Evolutionary conservation across 495 filamentous ascomycete genomes (phyloP).

Genomic region (Aspergillus funiculosus): DNA sequence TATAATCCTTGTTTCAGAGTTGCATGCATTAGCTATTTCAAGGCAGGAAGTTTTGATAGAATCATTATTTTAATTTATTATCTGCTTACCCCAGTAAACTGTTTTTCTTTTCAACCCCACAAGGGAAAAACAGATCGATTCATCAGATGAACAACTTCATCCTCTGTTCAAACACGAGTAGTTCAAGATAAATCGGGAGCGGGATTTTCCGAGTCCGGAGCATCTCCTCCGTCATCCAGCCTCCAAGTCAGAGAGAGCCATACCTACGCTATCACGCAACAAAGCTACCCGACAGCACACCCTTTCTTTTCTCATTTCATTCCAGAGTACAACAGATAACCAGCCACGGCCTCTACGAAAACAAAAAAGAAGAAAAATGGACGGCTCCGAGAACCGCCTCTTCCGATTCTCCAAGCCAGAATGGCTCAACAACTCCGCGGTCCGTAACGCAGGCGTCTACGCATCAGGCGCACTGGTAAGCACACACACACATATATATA

Average conservation of each 20-base stretch:
- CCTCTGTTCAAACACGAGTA: background rate
- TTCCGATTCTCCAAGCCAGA: constrained; percentile 75
- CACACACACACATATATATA: constrained; percentile 10
- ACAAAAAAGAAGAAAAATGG: constrained; percentile 36
- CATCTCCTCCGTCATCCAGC: constrained; percentile 15
- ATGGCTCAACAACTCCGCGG: constrained; percentile 84
- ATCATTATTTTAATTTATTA: no score
- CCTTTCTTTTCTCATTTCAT: background rate
- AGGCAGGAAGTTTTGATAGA: no score
- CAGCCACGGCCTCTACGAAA: background rate
- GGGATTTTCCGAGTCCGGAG: constrained; percentile 22
- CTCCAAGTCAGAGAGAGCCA: constrained; percentile 7
- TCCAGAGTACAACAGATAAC: background rate
- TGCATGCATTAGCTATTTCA: no score
- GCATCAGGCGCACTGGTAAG: constrained; percentile 77
- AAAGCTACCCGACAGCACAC: background rate
- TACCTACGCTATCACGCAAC: constrained; percentile 7
- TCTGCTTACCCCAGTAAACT: no score
- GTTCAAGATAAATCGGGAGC: constrained; percentile 2
- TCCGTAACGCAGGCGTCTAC: constrained; percentile 81
- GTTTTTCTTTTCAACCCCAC: no score
- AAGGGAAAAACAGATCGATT: no score
- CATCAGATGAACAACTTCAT: no score
- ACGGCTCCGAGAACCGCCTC: constrained; percentile 56
- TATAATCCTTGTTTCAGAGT: no score